Evolutionary conservation across 2,329 filamentous ascomycete species (phyloP).

Genomic region (Fusarium sp.): DNA sequence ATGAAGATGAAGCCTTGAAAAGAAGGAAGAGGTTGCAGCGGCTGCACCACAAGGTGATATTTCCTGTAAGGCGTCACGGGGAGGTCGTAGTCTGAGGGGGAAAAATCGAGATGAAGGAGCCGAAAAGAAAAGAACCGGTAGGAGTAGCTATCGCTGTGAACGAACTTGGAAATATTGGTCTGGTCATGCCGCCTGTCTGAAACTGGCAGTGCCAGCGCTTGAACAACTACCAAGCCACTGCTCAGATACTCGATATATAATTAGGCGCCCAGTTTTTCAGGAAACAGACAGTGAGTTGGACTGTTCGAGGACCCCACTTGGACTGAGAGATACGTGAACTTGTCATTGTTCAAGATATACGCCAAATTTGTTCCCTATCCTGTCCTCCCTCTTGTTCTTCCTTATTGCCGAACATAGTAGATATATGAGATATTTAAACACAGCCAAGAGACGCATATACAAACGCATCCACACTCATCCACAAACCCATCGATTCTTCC

Average conservation of each 20-base stretch:
- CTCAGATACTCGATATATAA: neutral
- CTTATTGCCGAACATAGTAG: neutral
- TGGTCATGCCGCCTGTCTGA: neutral
- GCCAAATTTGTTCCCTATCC: neutral
- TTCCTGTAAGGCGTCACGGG: neutral
- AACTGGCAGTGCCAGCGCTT: neutral
- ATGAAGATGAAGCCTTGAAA: neutral
- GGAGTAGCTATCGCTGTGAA: neutral
- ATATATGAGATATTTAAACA: neutral
- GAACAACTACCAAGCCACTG: neutral
- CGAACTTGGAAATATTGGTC: neutral
- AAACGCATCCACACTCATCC: neutral
- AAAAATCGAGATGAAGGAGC: neutral
- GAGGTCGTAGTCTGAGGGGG: neutral
- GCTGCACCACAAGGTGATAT: neutral
- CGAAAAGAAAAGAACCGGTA: neutral
- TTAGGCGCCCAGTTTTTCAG: neutral
- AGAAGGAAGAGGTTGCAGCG: conserved; percentile 10
- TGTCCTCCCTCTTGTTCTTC: neutral
- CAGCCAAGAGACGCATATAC: neutral
- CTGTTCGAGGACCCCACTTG: neutral
- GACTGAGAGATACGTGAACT: neutral
- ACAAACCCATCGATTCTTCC: neutral
- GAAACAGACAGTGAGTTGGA: neutral
- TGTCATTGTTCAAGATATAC: neutral